Percentiles rank a stretch among this genome's conserved stretches.
Conservation (phyloP, 768 basidiomycete genomes). For the Lactarius tabidus region DNA sequence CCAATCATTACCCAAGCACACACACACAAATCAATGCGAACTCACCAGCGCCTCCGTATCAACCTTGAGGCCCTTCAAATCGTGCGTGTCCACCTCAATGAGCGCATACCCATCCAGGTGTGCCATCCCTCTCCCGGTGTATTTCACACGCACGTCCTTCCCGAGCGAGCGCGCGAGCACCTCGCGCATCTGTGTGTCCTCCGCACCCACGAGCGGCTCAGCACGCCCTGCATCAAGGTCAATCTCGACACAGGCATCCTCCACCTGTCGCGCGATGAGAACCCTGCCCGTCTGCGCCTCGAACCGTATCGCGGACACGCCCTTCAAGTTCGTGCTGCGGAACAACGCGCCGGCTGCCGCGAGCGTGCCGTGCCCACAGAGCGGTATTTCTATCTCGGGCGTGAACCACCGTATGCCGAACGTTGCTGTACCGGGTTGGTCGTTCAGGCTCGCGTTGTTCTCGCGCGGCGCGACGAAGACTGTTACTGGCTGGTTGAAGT, state of each 20-base stretch:
- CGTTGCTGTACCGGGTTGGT: neutral
- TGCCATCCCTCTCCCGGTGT: conserved; percentile 8
- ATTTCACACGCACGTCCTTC: conserved; percentile 8
- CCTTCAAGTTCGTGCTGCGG: neutral
- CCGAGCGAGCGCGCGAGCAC: conserved; percentile 13
- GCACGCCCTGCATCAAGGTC: conserved; percentile 16
- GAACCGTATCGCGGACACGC: conserved; percentile 8
- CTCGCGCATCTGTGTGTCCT: conserved; percentile 13
- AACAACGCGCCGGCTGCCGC: conserved; percentile 27
- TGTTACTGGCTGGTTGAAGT: conserved; percentile 28
- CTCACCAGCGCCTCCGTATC: conserved; percentile 27
- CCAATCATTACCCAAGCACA: neutral
- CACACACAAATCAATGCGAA: neutral
- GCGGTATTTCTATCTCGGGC: conserved; percentile 25
- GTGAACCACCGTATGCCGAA: conserved; percentile 34
- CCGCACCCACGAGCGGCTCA: conserved; percentile 4
- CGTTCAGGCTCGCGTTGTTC: neutral
- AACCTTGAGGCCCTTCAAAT: conserved; percentile 25
- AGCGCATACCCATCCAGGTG: conserved; percentile 24
- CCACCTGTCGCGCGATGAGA: conserved; percentile 14
- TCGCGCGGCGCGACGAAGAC: conserved; percentile 22
- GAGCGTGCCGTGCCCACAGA: conserved; percentile 37
- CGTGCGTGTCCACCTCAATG: conserved; percentile 27
- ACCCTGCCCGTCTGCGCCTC: conserved; percentile 10
- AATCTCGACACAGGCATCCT: conserved; percentile 18